phyloP scores from a whole-genome alignment of 257 asterid species.

The Solanum lycopersicoides region DNA sequence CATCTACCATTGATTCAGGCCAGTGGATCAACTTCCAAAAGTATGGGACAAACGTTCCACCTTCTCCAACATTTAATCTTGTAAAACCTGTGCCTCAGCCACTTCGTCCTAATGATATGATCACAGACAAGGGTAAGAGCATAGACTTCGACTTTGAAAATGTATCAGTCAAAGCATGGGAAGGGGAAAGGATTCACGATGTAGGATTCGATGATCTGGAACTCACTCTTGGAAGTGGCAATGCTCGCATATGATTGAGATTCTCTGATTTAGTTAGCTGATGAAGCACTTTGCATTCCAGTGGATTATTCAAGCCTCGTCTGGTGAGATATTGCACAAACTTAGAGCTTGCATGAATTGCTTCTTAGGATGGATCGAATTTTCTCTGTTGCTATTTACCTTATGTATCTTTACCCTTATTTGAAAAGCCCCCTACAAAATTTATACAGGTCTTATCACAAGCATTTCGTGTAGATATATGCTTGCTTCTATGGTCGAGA shows the following conservation, averaged over 20 bases:
- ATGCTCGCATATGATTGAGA: not conserved
- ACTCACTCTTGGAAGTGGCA: slow-evolving; percentile 24
- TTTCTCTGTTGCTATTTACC: not conserved
- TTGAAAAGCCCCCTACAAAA: not conserved
- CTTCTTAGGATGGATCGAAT: slow-evolving; percentile 4
- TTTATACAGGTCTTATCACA: slow-evolving; percentile 9
- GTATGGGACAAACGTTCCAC: slow-evolving; percentile 38
- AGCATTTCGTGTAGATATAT: slow-evolving; percentile 15
- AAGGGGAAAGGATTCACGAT: slow-evolving; percentile 15
- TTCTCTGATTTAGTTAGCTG: not conserved
- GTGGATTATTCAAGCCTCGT: not conserved
- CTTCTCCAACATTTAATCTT: slow-evolving; percentile 29
- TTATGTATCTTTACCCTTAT: not conserved
- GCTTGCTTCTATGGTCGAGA: not conserved
- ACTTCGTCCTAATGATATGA: not conserved
- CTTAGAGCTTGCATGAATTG: not conserved
- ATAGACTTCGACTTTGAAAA: slow-evolving; percentile 6
- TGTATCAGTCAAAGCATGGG: slow-evolving; percentile 13
- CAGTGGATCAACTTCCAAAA: slow-evolving; percentile 87
- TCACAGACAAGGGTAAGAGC: slow-evolving; percentile 2
- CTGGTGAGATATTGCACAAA: not conserved
- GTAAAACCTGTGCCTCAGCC: slow-evolving; percentile 3
- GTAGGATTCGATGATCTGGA: slow-evolving; percentile 12
- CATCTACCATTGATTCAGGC: slow-evolving; percentile 75
- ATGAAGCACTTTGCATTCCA: not conserved